Percentiles rank a stretch among this genome's conserved stretches.
These are phyloP conservation scores for Ophiocordyceps camponoti-floridani DNA, from an alignment of 2,329 filamentous ascomycete genomes.

Conservation along the genomic window DNA sequence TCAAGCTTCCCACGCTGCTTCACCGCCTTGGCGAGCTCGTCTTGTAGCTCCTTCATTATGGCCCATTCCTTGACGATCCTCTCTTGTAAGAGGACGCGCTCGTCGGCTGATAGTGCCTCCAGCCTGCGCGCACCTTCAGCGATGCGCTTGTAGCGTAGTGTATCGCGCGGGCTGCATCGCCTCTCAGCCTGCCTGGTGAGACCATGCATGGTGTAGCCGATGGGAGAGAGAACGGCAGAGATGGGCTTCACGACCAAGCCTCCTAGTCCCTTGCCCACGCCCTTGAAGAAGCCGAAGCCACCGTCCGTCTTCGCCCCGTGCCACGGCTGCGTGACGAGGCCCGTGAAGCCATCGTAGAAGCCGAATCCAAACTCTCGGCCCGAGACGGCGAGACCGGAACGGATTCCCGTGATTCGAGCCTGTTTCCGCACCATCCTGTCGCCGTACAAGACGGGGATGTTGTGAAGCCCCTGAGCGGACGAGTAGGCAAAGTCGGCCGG, in stretches of 20 bases:
- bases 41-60: not conserved
- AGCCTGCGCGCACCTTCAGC: constrained; percentile 35
- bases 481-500: constrained; percentile 44
- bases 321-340: constrained; percentile 40
- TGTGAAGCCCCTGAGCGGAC: constrained; percentile 52
- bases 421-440: constrained; percentile 50
- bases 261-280: constrained; percentile 43
- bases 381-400: constrained; percentile 43
- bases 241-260: constrained; percentile 49
- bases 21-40: not conserved
- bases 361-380: constrained; percentile 44
- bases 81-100: not conserved
- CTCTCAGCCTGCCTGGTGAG: constrained; percentile 40
- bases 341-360: constrained; percentile 46
- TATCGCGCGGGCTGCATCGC: constrained; percentile 31
- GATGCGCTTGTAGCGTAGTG: constrained; percentile 39
- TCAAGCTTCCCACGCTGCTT: not conserved
- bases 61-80: not conserved
- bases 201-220: constrained; percentile 47
- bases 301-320: constrained; percentile 38
- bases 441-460: constrained; percentile 51
- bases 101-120: constrained; percentile 8
- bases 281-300: constrained; percentile 25
- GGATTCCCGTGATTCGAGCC: constrained; percentile 44
- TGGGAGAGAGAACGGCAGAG: constrained; percentile 38